A percentile compares a stretch with the other conserved stretches of the same genome.
These are phyloP conservation scores for Kodamaea alishanica DNA, from an alignment of 1,139 yeast genomes.

Conservation along the genomic window DNA sequence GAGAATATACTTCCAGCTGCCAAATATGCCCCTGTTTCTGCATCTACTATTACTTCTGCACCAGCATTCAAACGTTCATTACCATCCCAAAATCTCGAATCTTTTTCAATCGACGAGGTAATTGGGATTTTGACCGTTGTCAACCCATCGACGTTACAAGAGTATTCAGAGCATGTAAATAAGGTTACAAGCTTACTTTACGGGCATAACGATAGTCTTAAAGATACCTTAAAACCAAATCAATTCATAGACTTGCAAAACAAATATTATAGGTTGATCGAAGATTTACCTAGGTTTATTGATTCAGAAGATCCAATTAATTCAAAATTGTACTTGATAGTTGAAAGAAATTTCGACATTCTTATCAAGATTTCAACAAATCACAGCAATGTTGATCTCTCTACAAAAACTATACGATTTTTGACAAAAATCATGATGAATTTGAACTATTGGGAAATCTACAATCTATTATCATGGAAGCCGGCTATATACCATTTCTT, in stretches of 20 bases:
- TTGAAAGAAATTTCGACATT: constrained; percentile 40
- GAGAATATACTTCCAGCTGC: not conserved
- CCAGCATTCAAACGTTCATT: constrained; percentile 3
- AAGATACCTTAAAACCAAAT: constrained; percentile 8
- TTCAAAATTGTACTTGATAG: constrained; percentile 32
- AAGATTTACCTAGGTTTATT: constrained; percentile 23
- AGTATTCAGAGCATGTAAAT: constrained; percentile 39
- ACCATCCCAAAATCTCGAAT: constrained; percentile 2
- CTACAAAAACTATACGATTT: constrained; percentile 37
- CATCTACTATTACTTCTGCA: constrained; percentile 2
- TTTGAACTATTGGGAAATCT: constrained; percentile 46
- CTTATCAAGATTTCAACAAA: constrained; percentile 35
- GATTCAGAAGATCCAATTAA: constrained; percentile 28
- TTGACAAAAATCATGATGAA: constrained; percentile 38
- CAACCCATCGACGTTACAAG: constrained; percentile 30
- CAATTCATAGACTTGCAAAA: constrained; percentile 19
- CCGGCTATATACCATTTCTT: constrained; percentile 45
- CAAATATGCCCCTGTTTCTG: not conserved
- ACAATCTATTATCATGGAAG: constrained; percentile 41
- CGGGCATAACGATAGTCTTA: constrained; percentile 16
- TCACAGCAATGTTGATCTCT: constrained; percentile 28
- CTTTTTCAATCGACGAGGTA: constrained; percentile 23
- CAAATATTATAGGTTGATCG: constrained; percentile 27
- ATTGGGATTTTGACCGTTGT: constrained; percentile 28
- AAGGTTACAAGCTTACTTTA: constrained; percentile 29